Base-by-base conservation (phyloP, 2,329 filamentous ascomycete species). In the Colletotrichum brevisporum region DNA sequence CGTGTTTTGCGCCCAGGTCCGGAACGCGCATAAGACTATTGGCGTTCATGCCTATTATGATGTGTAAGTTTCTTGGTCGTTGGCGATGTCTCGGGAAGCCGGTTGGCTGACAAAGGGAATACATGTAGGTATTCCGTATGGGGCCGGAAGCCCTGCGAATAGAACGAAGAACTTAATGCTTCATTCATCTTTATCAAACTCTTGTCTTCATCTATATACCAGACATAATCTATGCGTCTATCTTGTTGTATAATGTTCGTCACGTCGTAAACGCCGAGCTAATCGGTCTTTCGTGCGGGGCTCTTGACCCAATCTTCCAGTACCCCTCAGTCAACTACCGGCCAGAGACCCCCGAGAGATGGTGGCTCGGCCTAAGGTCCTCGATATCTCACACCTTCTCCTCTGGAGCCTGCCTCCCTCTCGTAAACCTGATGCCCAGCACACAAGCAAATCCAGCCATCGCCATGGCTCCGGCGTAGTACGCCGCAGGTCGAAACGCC, bases 21-120 rank as follows among this genome's bases (percentile, higher is more conserved):
- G 77, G 47, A 77, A 75, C 36, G 78, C 78, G 41, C 55, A 80
- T 68, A 76, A 73, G 70, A 76, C 79, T 54, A 74, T 71, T n/a
- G 63, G 63, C 0, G 75, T 81, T 4, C 82, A 83, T 43, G 75
- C 76, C 0, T 83, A 78, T 70, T 82, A 78, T 74, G 77, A 78
- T 4, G 74, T 82, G 78, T 82, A 70, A 76, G 79, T 71, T 2
- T 39, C 1, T 13, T 16, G 43, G 2, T 16, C 43, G 0, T 47
- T 36, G 2, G 8, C 5, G 5, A 47, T 18, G 10, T 47, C 10
- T 6, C 15, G 5, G 6, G 15, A 13, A 47, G 15, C 1, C 6
- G 15, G 6, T 18, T 47, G 8, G n/a, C 43, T 18, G 5, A 47
- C 43, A 2, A 8, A 12, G 3, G 10, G 31, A 47, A 6, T 10